These are phyloP conservation scores for Trametes maxima DNA, from an alignment of 768 basidiomycete genomes.

Conservation along the genomic window DNA sequence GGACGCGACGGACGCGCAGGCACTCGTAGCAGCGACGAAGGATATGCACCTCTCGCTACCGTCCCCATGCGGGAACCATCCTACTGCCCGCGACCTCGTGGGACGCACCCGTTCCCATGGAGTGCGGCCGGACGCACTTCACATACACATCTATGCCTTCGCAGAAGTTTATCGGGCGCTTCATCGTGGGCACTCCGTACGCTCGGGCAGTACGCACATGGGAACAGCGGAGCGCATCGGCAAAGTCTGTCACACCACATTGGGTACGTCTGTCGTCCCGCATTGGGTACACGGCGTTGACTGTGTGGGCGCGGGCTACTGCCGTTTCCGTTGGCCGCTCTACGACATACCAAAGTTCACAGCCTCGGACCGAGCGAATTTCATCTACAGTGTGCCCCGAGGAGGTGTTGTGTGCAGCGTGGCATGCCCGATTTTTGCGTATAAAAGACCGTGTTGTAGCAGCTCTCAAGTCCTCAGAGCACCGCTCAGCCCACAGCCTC, in stretches of 20 bases:
- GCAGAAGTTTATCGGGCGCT: neutral
- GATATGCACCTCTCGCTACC: neutral
- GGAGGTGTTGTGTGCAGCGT: too few relatives aligned
- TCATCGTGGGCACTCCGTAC: constrained; percentile 1
- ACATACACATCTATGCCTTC: constrained; percentile 3
- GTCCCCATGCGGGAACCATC: neutral
- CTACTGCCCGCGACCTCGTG: constrained; percentile 5
- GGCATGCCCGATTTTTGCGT: neutral
- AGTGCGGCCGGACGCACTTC: constrained; percentile 3
- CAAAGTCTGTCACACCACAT: neutral
- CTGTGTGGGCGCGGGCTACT: neutral
- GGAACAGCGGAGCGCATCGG: constrained; percentile 1
- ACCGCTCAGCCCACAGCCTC: neutral
- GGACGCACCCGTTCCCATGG: constrained; percentile 5
- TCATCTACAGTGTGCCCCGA: neutral
- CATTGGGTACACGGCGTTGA: neutral
- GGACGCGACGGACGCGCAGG: neutral
- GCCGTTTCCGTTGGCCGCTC: neutral
- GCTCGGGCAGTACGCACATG: constrained; percentile 12
- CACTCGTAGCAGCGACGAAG: neutral
- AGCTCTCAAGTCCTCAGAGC: constrained; percentile 6
- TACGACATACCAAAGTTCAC: neutral
- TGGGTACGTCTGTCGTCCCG: constrained; percentile 7
- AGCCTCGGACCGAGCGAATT: neutral
- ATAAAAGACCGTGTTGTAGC: neutral